Percentiles rank a stretch among this genome's conserved stretches.
Conservation (phyloP, 441 rosid species). For the Pelargonium cotyledonis region DNA sequence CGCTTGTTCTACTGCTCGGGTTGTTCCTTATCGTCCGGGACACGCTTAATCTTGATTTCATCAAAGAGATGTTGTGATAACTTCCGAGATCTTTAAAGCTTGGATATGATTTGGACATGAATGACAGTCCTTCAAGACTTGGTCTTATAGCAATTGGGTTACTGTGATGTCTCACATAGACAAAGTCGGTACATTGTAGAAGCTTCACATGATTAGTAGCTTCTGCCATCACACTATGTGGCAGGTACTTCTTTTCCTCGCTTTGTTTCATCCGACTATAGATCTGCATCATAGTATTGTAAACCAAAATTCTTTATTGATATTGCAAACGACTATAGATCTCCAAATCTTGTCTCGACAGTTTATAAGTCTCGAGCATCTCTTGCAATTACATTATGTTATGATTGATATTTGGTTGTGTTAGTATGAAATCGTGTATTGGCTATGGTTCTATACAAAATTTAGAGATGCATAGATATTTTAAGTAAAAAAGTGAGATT, state of each 20-base stretch:
- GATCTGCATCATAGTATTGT: constrained; percentile 18
- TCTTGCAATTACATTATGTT: background rate
- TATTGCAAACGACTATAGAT: background rate
- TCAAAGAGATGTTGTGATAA: constrained; percentile 66
- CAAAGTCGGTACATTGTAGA: constrained; percentile 3
- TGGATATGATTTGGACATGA: background rate
- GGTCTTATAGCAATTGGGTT: constrained; percentile 6
- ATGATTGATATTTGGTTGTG: background rate
- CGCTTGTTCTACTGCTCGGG: constrained; percentile 69
- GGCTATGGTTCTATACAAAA: too few species aligned
- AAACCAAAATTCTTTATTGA: constrained; percentile 14
- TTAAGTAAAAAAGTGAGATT: too few species aligned
- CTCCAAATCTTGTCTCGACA: background rate
- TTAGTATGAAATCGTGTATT: too few species aligned
- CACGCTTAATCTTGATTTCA: constrained; percentile 78
- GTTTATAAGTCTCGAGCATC: background rate
- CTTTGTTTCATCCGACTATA: constrained; percentile 5
- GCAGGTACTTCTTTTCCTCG: constrained; percentile 24
- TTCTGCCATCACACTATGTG: constrained; percentile 15
- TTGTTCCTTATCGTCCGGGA: constrained; percentile 77
- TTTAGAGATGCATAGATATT: too few species aligned
- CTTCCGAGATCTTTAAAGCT: constrained; percentile 11
- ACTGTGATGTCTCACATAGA: constrained; percentile 15
- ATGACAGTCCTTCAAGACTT: background rate
- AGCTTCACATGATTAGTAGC: constrained; percentile 13